Evolutionary conservation across 345 rosid genomes (phyloP), one percentile per base, ranked within the genome.

Genomic region (Cardiospermum halicacabum): DNA sequence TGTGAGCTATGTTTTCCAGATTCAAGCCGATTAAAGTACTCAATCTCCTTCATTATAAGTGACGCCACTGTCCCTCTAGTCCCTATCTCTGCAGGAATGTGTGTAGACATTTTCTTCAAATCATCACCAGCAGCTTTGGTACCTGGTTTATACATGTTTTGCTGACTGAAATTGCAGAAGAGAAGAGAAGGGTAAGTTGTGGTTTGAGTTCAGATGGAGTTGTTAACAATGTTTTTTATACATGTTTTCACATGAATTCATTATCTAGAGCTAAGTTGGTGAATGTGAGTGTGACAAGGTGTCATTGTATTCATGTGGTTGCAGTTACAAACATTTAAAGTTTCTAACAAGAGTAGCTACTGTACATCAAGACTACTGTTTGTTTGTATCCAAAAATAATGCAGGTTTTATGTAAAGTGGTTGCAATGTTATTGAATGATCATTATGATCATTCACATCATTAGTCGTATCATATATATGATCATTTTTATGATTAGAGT

Each of bases 41-140:
- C 79, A 53, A 86, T 80, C 70, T 86, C 89, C 64, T 72, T 82
- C 85, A 77, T 61, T 30, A 84, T 53, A 60, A 84, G 85, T 47
- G 87, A 75, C 27, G 83, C 89, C 1, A 87, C 9, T 0, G 88
- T 80, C 48, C 93, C 89, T 62, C 63, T 79, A 36, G 89, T 79
- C 67, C 89, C 94, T 32, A 87, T 77, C 59, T 81, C 78, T 13
- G 58, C 74, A 2, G 85, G 94, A 68, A 69, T 21, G 2, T 68
- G 62, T 37, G 69, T 61, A 69, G 70, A 77, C 78, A 64, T 77
- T 50, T 63, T 72, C 64, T 69, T 66, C 0, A 37, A 42, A 30
- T 51, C 53, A 55, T 56, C 64, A 24, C 53, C 16, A 45, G 70
- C 13, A 1, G 53, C n/a, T n/a, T n/a, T 61, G 34, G 43, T 60